These are phyloP conservation scores for Monascus purpureus DNA, from an alignment of 495 filamentous ascomycete species.

Conservation along the genomic window DNA sequence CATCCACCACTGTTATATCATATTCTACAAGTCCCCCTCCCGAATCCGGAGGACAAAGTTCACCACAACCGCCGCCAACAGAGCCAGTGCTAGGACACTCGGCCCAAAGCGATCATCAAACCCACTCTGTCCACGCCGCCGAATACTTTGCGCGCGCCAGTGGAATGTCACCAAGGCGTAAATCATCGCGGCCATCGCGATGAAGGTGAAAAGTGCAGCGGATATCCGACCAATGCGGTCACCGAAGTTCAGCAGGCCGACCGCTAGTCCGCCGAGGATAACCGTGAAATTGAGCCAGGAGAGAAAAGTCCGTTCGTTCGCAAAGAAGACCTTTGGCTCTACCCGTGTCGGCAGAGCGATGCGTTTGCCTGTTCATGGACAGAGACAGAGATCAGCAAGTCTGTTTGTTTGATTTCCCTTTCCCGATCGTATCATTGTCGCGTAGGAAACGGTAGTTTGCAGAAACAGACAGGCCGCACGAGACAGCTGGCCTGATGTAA, in stretches of 20 bases:
- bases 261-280: slow-evolving; percentile 86
- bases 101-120: slow-evolving; percentile 95
- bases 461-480: too few relatives aligned
- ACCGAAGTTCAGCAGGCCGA: slow-evolving; percentile 96
- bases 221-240: slow-evolving; percentile 85
- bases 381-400: too few relatives aligned
- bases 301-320: slow-evolving; percentile 97
- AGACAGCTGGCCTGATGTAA: too few relatives aligned
- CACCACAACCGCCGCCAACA: slow-evolving; percentile 75
- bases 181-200: slow-evolving; percentile 89
- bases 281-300: slow-evolving; percentile 99
- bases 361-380: slow-evolving; percentile 58
- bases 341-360: slow-evolving; percentile 96
- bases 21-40: slow-evolving; percentile 23
- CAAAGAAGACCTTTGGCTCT: slow-evolving; percentile 99
- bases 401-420: too few relatives aligned
- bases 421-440: too few relatives aligned
- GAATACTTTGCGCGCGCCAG: slow-evolving; percentile 89
- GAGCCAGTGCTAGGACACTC: slow-evolving; percentile 69
- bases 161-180: slow-evolving; percentile 94
- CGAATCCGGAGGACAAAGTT: slow-evolving; percentile 84
- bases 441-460: too few relatives aligned
- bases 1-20: too few relatives aligned
- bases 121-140: slow-evolving; percentile 78
- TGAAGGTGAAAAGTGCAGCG: slow-evolving; percentile 82